These are phyloP conservation scores for Hypoxylon sp. DNA, from an alignment of 2,329 filamentous ascomycete genomes.

Conservation along the genomic window DNA sequence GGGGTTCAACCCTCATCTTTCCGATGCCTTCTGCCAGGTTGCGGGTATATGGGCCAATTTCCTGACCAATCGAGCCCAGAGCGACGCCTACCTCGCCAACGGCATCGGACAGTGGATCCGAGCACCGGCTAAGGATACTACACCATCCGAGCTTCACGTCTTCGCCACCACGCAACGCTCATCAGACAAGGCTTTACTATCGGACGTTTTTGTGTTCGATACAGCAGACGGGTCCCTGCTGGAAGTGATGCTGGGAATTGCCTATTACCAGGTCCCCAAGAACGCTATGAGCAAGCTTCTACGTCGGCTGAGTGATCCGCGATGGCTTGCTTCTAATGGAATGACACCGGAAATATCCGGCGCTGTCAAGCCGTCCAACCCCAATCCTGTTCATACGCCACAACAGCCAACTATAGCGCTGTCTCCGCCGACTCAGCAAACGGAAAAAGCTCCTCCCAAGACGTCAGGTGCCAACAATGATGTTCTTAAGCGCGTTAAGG, in stretches of 20 bases:
- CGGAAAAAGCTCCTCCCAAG: not conserved
- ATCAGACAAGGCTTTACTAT: slow-evolving; percentile 48
- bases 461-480: not conserved
- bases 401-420: not conserved
- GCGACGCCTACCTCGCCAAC: slow-evolving; percentile 52
- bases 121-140: slow-evolving; percentile 10
- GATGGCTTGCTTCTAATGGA: not conserved
- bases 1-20: slow-evolving; percentile 18
- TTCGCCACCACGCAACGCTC: slow-evolving; percentile 43
- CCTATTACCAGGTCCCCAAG: slow-evolving; percentile 50
- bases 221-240: slow-evolving; percentile 46
- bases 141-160: slow-evolving; percentile 47
- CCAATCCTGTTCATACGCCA: not conserved
- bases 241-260: slow-evolving; percentile 55
- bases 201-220: slow-evolving; percentile 56
- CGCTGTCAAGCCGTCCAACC: not conserved
- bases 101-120: slow-evolving; percentile 47
- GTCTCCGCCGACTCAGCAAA: not conserved
- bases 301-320: slow-evolving; percentile 33
- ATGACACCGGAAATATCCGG: not conserved
- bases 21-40: slow-evolving; percentile 55
- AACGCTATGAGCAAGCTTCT: slow-evolving; percentile 51
- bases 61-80: slow-evolving; percentile 49
- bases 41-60: slow-evolving; percentile 55
- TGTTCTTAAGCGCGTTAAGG: slow-evolving; percentile 18